Evolutionary conservation across 768 basidiomycete genomes (phyloP).

Genomic region (Suillus spraguei): DNA sequence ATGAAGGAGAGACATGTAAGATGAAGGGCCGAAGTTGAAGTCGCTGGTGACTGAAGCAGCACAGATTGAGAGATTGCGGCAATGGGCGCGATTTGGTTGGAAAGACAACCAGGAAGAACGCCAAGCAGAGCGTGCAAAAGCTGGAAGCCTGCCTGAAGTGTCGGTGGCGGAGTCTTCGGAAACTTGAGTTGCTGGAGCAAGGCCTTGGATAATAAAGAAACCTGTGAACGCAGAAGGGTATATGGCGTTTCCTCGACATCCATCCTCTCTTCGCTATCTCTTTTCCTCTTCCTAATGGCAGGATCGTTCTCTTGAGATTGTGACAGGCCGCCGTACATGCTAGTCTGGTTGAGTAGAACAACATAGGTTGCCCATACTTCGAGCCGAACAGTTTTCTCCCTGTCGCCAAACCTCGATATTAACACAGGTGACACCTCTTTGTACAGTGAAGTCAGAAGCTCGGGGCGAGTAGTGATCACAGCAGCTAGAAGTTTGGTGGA

Average conservation of each 20-base stretch:
- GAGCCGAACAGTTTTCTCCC: constrained; percentile 91
- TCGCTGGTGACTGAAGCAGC: constrained; percentile 67
- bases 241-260: constrained; percentile 74
- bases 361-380: constrained; percentile 92
- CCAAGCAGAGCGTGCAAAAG: constrained; percentile 74
- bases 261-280: constrained; percentile 76
- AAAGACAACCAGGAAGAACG: constrained; percentile 83
- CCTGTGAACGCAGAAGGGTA: constrained; percentile 70
- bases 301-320: constrained; percentile 51
- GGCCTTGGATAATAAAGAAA: constrained; percentile 77
- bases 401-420: constrained; percentile 90
- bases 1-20: constrained; percentile 87
- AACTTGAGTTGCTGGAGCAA: constrained; percentile 86
- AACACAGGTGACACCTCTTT: constrained; percentile 85
- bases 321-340: constrained; percentile 69
- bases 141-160: constrained; percentile 84
- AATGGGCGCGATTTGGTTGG: constrained; percentile 66
- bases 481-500: constrained; percentile 89
- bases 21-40: constrained; percentile 81
- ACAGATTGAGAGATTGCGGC: constrained; percentile 64
- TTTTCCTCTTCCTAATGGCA: constrained; percentile 68
- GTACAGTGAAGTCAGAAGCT: constrained; percentile 78
- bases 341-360: constrained; percentile 80
- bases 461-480: constrained; percentile 88
- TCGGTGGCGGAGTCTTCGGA: constrained; percentile 72